These are phyloP conservation scores for Zoysia japonica DNA, from an alignment of 176 grass and related monocot genomes.

Conservation along the genomic window DNA sequence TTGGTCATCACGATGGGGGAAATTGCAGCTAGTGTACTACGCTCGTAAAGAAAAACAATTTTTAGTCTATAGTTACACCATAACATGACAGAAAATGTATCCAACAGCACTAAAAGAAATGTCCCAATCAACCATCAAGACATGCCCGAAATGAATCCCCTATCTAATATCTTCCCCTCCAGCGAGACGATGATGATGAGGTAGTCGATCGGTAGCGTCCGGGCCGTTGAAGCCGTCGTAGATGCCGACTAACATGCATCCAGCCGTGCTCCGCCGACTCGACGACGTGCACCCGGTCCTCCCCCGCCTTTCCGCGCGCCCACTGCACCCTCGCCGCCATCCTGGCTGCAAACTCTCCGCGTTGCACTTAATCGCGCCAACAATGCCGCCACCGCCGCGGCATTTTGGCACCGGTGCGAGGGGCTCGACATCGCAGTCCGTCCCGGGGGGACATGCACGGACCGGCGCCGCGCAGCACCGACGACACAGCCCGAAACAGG, in stretches of 20 bases:
- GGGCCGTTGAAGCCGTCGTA: slow-evolving; percentile 85
- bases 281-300: slow-evolving; percentile 71
- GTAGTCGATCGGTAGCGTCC: slow-evolving; percentile 57
- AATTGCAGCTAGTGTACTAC: too few species aligned
- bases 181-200: slow-evolving; percentile 82
- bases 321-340: slow-evolving; percentile 50
- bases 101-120: too few species aligned
- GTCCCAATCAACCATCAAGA: too few species aligned
- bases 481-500: slow-evolving; percentile 28
- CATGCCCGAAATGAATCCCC: too few species aligned
- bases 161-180: slow-evolving; percentile 59
- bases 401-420: neutral
- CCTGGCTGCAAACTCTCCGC: neutral
- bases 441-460: neutral
- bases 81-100: too few species aligned
- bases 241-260: slow-evolving; percentile 59
- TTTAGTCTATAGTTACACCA: too few species aligned
- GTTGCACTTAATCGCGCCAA: neutral
- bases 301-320: slow-evolving; percentile 80
- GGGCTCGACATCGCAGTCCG: neutral
- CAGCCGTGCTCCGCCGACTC: slow-evolving; percentile 62
- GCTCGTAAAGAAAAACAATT: too few species aligned
- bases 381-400: too few species aligned
- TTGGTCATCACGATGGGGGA: too few species aligned
- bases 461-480: slow-evolving; percentile 2